Evolutionary conservation across 305 asterid species (phyloP).

Genomic region (Solanum aculeatissimum): DNA sequence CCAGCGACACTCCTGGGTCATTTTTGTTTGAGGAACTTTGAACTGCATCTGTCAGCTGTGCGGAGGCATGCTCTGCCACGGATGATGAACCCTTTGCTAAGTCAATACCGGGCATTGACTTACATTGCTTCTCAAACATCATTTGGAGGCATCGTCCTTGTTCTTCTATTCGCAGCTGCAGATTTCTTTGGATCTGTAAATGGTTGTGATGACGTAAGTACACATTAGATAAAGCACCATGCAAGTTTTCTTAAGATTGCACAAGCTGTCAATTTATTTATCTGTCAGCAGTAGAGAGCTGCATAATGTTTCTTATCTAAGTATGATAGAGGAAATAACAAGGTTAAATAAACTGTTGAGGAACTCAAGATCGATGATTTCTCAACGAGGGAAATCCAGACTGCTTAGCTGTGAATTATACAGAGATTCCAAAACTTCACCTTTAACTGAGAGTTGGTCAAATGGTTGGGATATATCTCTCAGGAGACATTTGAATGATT

Average conservation of each 20-base stretch:
- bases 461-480: too few species aligned
- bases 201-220: background rate
- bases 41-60: conserved; percentile 19
- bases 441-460: background rate
- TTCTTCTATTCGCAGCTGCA: conserved; percentile 87
- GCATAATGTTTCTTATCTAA: background rate
- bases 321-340: background rate
- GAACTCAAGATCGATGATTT: background rate
- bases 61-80: conserved; percentile 6
- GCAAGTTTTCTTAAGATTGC: background rate
- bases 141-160: conserved; percentile 72
- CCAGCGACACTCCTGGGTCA: background rate
- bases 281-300: background rate
- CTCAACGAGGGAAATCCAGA: background rate
- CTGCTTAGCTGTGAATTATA: background rate
- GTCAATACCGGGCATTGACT: conserved; percentile 33
- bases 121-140: conserved; percentile 87
- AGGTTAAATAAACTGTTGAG: background rate
- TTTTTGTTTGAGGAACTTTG: conserved; percentile 26
- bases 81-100: conserved; percentile 38
- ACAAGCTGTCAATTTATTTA: background rate
- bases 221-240: background rate
- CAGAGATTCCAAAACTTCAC: background rate
- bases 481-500: too few species aligned
- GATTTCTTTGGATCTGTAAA: conserved; percentile 79